Base-by-base conservation (phyloP, 2,329 filamentous ascomycete species). In the Colletotrichum tabaci region DNA sequence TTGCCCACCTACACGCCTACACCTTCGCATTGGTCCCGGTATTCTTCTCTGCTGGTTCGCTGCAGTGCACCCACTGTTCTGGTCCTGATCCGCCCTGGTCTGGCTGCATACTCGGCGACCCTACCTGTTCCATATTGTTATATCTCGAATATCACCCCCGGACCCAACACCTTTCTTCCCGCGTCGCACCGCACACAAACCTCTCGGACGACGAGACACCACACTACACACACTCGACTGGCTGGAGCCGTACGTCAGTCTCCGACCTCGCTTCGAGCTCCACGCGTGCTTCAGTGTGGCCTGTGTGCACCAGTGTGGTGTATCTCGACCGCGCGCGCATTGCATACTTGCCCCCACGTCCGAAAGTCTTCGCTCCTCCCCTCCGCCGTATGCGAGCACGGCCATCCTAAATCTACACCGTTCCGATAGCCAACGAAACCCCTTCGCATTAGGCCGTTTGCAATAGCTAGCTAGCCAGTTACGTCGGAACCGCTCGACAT, bases 81-180 rank as follows among this genome's bases (percentile, higher is more conserved):
- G 58, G 68, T 72, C 40, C 57, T 64, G 58, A 69, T 69, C 60
- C 56, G 69, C 69, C 69, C 58, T 69, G 69, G 69, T 38, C 69
- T 64, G 65, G 66, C 69, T 69, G 69, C 69, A 72, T 72, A 50
- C 38, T 58, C 58, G 30, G 58, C 53, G 69, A 69, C 60, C 65
- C 53, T 69, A 42, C 49, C 46, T 40, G 62, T 68, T 47, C 40
- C 66, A 50, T 62, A 60, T 47, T 71, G 40, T 63, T 71, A 67
- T 72, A 72, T 69, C 58, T 71, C 47, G 40, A 72, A 68, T 72
- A 64, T 47, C 65, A 69, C 65, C 53, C 60, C 60, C 60, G 47
- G 53, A 57, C 53, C 60, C 65, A 64, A 60, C 58, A 53, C 35
- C 57, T 56, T 38, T 60, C 49, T 60, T 42, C 52, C 42, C 61